Conservation (phyloP, 1,284 basidiomycete genomes). For the Polyporus tsugae region DNA sequence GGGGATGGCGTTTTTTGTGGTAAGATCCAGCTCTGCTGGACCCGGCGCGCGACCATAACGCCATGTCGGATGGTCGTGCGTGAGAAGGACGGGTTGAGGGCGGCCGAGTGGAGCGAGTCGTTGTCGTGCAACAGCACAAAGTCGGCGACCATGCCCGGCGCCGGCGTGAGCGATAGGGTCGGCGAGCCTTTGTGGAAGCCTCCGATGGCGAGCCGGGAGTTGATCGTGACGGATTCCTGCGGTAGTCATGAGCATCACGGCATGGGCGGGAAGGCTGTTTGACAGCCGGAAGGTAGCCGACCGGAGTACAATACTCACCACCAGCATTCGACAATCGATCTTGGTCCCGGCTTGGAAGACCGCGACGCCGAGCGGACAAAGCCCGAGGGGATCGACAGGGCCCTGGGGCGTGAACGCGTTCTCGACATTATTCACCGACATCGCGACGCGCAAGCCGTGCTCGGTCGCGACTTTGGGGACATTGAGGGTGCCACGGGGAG, state of each 20-base stretch:
- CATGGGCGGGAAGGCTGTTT: background rate
- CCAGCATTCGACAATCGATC: constrained; percentile 52
- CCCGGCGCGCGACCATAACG: constrained; percentile 36
- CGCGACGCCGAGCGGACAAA: constrained; percentile 66
- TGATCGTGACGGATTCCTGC: constrained; percentile 40
- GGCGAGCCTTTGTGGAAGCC: constrained; percentile 29
- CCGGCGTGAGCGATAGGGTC: constrained; percentile 45
- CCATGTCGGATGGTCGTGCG: constrained; percentile 52
- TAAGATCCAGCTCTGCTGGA: constrained; percentile 31
- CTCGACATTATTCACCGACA: constrained; percentile 70
- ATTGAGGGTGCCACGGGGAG: constrained; percentile 60
- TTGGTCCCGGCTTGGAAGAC: constrained; percentile 65
- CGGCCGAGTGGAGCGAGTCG: constrained; percentile 52
- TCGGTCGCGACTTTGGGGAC: constrained; percentile 54
- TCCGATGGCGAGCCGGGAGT: constrained; percentile 51
- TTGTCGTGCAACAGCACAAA: constrained; percentile 67
- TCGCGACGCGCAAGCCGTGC: constrained; percentile 57
- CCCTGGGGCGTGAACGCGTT: constrained; percentile 77
- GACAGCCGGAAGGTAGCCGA: background rate
- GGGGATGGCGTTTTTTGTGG: constrained; percentile 32
- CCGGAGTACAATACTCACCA: constrained; percentile 49
- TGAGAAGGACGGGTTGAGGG: constrained; percentile 56
- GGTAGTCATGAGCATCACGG: constrained; percentile 9
- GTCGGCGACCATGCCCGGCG: constrained; percentile 56
- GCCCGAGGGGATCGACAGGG: constrained; percentile 62